Percentiles rank a stretch among this genome's conserved stretches.
Evolutionary conservation across 345 rosid species (phyloP).

Genomic region (Hibiscus trionum): DNA sequence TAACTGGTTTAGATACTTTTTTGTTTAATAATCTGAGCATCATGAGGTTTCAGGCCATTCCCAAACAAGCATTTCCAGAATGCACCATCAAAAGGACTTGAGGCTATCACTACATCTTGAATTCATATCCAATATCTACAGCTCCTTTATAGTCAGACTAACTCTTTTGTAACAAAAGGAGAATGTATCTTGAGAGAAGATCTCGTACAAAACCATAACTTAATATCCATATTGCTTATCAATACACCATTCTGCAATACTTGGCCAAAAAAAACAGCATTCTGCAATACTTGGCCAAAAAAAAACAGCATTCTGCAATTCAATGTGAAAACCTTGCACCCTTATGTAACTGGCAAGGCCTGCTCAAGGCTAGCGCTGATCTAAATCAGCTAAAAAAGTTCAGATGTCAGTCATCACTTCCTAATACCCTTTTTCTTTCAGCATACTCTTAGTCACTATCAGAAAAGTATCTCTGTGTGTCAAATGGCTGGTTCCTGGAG

Average conservation of each 20-base stretch:
- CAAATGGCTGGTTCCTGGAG: neutral
- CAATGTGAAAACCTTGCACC: neutral
- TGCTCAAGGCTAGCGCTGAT: neutral
- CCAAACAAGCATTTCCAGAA: too few species aligned
- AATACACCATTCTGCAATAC: neutral
- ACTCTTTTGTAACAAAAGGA: too few species aligned
- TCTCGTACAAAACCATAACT: neutral
- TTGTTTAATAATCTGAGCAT: too few species aligned
- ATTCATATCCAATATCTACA: too few species aligned
- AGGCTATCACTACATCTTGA: too few species aligned
- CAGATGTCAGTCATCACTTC: neutral
- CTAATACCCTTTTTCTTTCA: neutral
- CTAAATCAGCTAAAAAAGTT: too few species aligned
- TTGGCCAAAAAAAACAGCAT: neutral
- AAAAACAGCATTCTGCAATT: neutral
- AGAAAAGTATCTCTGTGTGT: slow-evolving; percentile 8
- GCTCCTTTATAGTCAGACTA: too few species aligned
- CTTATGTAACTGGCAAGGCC: too few species aligned
- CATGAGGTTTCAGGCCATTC: too few species aligned
- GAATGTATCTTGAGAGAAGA: too few species aligned
- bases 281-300: neutral
- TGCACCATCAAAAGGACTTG: too few species aligned
- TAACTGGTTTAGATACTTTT: too few species aligned
- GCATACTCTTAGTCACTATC: neutral
- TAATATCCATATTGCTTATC: neutral